Base-by-base conservation (phyloP, 768 basidiomycete genomes). In the Cystofilobasidium capitatum region DNA sequence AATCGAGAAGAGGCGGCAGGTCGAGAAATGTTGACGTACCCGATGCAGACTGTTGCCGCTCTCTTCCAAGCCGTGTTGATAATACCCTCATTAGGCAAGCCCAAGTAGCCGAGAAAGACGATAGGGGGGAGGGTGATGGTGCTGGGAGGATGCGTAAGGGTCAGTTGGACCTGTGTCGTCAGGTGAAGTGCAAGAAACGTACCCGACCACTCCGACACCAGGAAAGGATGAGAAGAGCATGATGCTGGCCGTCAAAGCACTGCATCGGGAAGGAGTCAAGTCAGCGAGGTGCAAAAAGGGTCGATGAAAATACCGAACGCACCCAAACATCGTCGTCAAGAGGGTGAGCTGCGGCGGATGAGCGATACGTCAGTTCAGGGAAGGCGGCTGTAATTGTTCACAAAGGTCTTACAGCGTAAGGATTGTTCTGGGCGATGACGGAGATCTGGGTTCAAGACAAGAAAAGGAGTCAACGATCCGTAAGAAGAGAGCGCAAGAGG, bases 111-210 rank as follows among this genome's bases (percentile, higher is more conserved):
- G 31, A 78, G 72, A 62, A 77, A 78, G 4, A 78, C 36, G 31
- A 78, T 62, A 1, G 77, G 76, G 2, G 77, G 76, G 5, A 78
- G 62, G 2, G 77, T 77, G 66, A 78, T 77, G 9, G 76, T 76
- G 0, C 74, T 76, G 45, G 70, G 14, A 70, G 72, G 26, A 75
- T 49, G 12, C 64, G 70, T n/a, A 9, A 72, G n/a, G 36, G 36
- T 35, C 8, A 39, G 36, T 37, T 13, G 31, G 39, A 40, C 26
- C 20, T 26, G 29, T 8, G 42, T 64, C n/a, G 33, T 22, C 33
- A 29, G 16, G 20, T 0, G 37, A 17, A 33, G 16, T 14, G 9
- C 3, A 8, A 49, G 47, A 4, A 12, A 65, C 70, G 39, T 39
- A 69, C 69, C 62, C 69, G 26, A 71, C 69, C 8, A 70, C 47